A percentile compares a stretch with the other conserved stretches of the same genome.
phyloP scores from a whole-genome alignment of 805 yeast species.

The Ogataea methylovora region DNA sequence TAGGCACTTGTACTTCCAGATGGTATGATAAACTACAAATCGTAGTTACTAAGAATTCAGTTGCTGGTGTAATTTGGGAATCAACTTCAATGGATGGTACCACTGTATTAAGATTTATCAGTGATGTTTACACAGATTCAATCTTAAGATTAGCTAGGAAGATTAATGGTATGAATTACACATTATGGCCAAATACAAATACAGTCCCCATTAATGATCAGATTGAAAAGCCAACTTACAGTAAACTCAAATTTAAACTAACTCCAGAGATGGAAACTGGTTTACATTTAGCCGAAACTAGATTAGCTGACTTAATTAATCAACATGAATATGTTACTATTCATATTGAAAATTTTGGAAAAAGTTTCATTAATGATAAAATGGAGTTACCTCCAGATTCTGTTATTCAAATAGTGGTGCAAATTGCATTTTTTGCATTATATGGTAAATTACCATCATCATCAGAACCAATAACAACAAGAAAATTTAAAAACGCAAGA shows the following conservation, averaged over 20 bases:
- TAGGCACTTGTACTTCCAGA: slow-evolving; percentile 50
- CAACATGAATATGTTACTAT: slow-evolving; percentile 48
- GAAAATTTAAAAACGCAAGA: slow-evolving; percentile 60
- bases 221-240: slow-evolving; percentile 29
- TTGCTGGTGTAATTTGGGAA: slow-evolving; percentile 55
- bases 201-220: slow-evolving; percentile 25
- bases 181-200: slow-evolving; percentile 40
- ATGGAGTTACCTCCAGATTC: slow-evolving; percentile 42
- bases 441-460: slow-evolving; percentile 39
- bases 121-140: slow-evolving; percentile 52
- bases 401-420: slow-evolving; percentile 43
- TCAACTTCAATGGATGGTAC: slow-evolving; percentile 52
- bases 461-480: slow-evolving; percentile 50
- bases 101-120: slow-evolving; percentile 46
- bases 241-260: slow-evolving; percentile 25
- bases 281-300: slow-evolving; percentile 49
- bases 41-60: slow-evolving; percentile 45
- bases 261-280: slow-evolving; percentile 41
- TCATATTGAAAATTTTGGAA: slow-evolving; percentile 23
- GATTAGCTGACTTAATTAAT: slow-evolving; percentile 48
- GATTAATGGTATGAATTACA: slow-evolving; percentile 49
- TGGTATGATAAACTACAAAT: slow-evolving; percentile 55
- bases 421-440: slow-evolving; percentile 46
- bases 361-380: slow-evolving; percentile 26
- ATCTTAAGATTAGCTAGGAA: slow-evolving; percentile 49